Evolutionary conservation across 1,284 basidiomycete genomes (phyloP), one percentile per base, ranked within the genome.

Genomic region (Agaricales sp.): DNA sequence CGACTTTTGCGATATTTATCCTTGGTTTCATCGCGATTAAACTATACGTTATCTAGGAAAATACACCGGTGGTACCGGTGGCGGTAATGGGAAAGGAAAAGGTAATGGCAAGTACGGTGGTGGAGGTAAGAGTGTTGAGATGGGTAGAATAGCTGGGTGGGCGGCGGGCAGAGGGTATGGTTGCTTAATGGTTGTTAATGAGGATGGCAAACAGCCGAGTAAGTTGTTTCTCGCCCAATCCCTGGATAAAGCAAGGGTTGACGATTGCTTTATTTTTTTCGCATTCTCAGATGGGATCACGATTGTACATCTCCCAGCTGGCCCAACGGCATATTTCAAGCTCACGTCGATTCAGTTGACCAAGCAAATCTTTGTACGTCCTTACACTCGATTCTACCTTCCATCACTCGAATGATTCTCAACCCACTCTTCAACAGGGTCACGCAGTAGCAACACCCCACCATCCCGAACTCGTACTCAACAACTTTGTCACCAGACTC

Each of bases 291-390:
- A 96, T 65, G 92, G 92, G 2, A 82, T 99, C 54, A 99, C 95
- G 0, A 66, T 99, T 45, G 80, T 94, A 44, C 81, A 94, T 60
- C 78, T 99, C 12, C 96, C 96, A 0, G 70, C 82, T 47, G 96
- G 96, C 1, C 96, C 96, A 0, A 92, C 92, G 0, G 94, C 94
- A 0, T 95, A 96, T 64, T 98, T 99, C 75, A 95, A 92, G 62
- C 75, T 99, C 39, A 87, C 90, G 0, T 95, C 92, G 4, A 75
- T 99, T 35, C 79, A 88, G 57, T 74, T 92, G 12, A 89, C 91
- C 13, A 81, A 86, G 59, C 76, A 92, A 57, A 95, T 99, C 49
- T 86, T 80, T 62, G 91, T 92, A 43, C 20, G 63, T 57, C 22
- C 25, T 50, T 30, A 6, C 46, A 16, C 43, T 30, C 18, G 30